Evolutionary conservation across 225 moss, liverwort and hornwort species (phyloP), one percentile per base, ranked within the genome.

Genomic region (Ulota crispa): DNA sequence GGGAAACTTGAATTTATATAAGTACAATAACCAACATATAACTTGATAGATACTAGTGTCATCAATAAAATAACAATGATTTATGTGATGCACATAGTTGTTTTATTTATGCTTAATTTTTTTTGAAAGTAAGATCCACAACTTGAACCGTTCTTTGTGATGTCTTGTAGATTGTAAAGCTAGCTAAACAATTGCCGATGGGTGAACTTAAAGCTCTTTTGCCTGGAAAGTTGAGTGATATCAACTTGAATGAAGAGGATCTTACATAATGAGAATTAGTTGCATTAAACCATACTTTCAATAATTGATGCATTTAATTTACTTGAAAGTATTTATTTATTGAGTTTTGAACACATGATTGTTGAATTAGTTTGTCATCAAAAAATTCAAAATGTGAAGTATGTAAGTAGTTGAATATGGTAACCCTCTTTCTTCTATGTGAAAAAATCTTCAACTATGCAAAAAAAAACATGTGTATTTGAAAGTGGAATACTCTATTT

Each of bases 151-250:
- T 71, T 42, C 10, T 68, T 73, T 37, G 30, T 82, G 76, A 26
- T 63, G 73, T 74, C 68, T 77, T 75, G 72, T 87, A 96, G 93
- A 92, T 99, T 86, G 88, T 99, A 45, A 89, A 94, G 85, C 88
- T 99, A 57, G 94, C 94, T 28, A 94, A 95, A 77, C 91, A 91
- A 77, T 83, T 98, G 80, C 95, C 94, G 1, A 88, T 82, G 31
- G 91, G 92, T 81, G 84, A 88, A 26, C 65, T 92, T 34, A 84
- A 88, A 84, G 64, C 73, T 60, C 8, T 73, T 63, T 81, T 55
- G 43, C 71, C 78, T 19, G 85, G 84, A 68, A 86, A 88, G 64
- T 82, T 91, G 75, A 86, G 83, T 71, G 85, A 68, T 63, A 88
- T 77, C 64, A 78, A 77, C 34, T 83, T 90, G 70, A 75, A 86